Base-by-base conservation (phyloP, 768 basidiomycete genomes). In the Panaeolus cyanescens region DNA sequence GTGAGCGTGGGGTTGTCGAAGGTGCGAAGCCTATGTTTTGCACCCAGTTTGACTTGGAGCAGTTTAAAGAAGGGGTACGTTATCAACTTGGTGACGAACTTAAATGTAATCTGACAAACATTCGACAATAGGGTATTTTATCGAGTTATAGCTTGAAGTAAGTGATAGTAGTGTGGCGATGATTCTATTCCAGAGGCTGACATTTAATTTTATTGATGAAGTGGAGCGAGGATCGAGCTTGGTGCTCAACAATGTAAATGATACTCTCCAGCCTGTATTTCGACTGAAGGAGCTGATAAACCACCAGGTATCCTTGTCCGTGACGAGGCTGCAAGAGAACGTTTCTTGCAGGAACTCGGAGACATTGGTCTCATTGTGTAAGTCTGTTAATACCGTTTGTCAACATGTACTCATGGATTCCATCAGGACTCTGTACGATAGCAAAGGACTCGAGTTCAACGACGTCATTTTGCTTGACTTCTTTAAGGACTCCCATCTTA, bases 381-480 rank as follows among this genome's bases (percentile, higher is more conserved):
- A 54, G 84, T 71, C 19, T 19, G 10, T 13, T 34, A 20, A 22
- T 15, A 45, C 5, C 17, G 3, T 12, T 5, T 8, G 9, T 19
- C 5, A 25, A 19, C 17, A 34, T 42, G 57, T 25, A 40, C 28
- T 32, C 22, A 4, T 8, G 22, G 19, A 7, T 30, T 30, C 20
- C 30, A 32, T 33, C 10, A 82, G 81, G 73, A 88, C 87, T 2
- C 62, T 88, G 5, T 84, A 85, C 65, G 85, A 88, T 42, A 85
- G 83, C 77, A 89, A 88, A 72, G 88, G 88, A 0, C 71, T 88
- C 4, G 88, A 89, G 65, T 89, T 88, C 69, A 81, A 87, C 63
- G 87, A 89, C 64, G 87, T 92, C 4, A 76, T 92, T 3, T 66
- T 92, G 10, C 91, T 87, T 65, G 86, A 92, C 63, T 91, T 91